phyloP scores from a whole-genome alignment of 2,329 filamentous ascomycete genomes.

The Gyromitra esculenta region DNA sequence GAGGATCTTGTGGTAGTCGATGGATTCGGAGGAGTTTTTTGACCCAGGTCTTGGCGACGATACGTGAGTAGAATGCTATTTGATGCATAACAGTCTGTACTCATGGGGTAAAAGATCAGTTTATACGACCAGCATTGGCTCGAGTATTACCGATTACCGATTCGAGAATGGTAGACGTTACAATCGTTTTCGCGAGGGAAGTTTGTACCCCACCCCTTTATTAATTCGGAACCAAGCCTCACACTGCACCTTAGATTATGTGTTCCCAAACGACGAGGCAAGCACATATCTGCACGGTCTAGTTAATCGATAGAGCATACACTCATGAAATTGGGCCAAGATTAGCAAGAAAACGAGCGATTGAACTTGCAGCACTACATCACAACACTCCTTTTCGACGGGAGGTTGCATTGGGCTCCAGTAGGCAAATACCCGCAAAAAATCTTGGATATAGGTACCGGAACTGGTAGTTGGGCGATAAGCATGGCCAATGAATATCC shows the following conservation, averaged over 20 bases:
- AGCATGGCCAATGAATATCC: conserved; percentile 57
- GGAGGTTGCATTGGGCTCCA: conserved; percentile 60
- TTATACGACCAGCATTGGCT: conserved; percentile 60
- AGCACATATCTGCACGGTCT: not conserved
- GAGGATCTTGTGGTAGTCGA: not conserved
- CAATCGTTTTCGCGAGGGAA: conserved; percentile 65
- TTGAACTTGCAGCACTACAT: conserved; percentile 60
- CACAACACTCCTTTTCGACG: conserved; percentile 60
- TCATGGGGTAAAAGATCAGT: conserved; percentile 14
- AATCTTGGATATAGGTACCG: conserved; percentile 63
- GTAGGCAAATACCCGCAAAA: conserved; percentile 61
- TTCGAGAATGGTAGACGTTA: conserved; percentile 65
- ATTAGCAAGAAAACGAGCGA: conserved; percentile 11
- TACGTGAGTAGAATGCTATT: not conserved
- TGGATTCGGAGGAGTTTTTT: conserved; percentile 5
- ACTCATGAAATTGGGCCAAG: not conserved
- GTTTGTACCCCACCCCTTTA: conserved; percentile 65
- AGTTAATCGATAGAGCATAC: not conserved
- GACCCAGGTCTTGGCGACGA: conserved; percentile 31
- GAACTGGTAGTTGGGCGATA: conserved; percentile 63
- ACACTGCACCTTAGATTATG: conserved; percentile 16
- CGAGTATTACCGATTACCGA: conserved; percentile 63
- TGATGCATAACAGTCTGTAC: not conserved
- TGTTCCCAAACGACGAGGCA: conserved; percentile 36
- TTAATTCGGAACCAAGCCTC: not conserved